These are phyloP conservation scores for Leishmania major DNA, from an alignment of 208 protist species.

Conservation along the genomic window DNA sequence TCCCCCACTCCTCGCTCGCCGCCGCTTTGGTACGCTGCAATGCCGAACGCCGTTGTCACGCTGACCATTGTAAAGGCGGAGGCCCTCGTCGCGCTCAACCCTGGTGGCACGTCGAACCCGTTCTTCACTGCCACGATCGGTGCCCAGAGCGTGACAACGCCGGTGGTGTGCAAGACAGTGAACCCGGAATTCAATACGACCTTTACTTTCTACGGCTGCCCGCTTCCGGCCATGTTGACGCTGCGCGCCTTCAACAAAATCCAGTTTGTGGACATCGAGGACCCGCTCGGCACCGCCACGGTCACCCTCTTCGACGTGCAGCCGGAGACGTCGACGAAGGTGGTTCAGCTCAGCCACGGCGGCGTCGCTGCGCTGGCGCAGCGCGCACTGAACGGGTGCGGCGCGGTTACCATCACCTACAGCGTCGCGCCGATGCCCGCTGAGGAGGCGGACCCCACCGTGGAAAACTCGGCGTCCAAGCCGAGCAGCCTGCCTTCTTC, in stretches of 20 bases:
- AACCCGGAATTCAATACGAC: constrained; percentile 63
- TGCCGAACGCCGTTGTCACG: constrained; percentile 37
- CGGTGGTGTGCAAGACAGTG: constrained; percentile 45
- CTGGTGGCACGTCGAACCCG: constrained; percentile 76
- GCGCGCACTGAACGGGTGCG: constrained; percentile 53
- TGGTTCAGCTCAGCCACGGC: constrained; percentile 69
- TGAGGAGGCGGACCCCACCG: background rate
- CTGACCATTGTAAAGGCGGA: constrained; percentile 65
- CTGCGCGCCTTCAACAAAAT: constrained; percentile 67
- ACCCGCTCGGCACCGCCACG: constrained; percentile 72
- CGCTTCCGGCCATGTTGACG: constrained; percentile 68
- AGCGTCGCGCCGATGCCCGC: constrained; percentile 34
- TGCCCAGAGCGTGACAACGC: constrained; percentile 40
- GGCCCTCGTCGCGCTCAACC: constrained; percentile 66
- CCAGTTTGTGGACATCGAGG: constrained; percentile 54
- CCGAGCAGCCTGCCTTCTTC: constrained; percentile 4
- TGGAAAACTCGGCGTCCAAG: background rate
- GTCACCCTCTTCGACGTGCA: constrained; percentile 62
- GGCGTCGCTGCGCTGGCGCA: constrained; percentile 59
- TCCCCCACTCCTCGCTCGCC: background rate
- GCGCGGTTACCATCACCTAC: constrained; percentile 60
- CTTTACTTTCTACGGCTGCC: constrained; percentile 62
- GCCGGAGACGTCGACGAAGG: constrained; percentile 31
- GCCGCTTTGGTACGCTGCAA: background rate
- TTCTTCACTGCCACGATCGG: constrained; percentile 66